A percentile compares a stretch with the other conserved stretches of the same genome.
Conservation (phyloP, 345 rosid genomes). For the Hypericum perforatum region DNA sequence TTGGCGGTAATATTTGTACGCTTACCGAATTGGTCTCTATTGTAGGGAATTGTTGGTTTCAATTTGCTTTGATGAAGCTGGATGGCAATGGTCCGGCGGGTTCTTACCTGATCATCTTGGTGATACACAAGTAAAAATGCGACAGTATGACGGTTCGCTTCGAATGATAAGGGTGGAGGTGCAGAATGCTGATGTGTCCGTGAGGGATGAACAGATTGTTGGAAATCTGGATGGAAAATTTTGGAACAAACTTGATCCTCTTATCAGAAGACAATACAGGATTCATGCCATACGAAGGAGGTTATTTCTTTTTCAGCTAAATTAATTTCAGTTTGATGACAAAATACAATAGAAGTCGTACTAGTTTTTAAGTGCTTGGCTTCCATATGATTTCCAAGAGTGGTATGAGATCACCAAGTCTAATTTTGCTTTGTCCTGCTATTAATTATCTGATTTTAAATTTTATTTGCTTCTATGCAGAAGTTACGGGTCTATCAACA, state of each 20-base stretch:
- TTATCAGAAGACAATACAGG: constrained; percentile 86
- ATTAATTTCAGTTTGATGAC: too few species aligned
- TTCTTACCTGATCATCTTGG: constrained; percentile 91
- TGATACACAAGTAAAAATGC: constrained; percentile 83
- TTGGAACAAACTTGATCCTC: constrained; percentile 81
- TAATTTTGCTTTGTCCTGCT: neutral
- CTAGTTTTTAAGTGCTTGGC: too few species aligned
- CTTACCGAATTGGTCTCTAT: neutral
- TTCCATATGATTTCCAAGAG: too few species aligned
- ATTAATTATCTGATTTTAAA: neutral
- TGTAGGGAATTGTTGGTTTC: constrained; percentile 82
- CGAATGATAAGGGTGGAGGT: constrained; percentile 85
- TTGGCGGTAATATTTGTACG: neutral
- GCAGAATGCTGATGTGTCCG: constrained; percentile 76
- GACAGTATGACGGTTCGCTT: constrained; percentile 62
- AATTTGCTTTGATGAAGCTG: constrained; percentile 73
- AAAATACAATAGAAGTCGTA: too few species aligned
- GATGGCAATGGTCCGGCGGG: constrained; percentile 98
- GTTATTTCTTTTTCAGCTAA: constrained; percentile 27
- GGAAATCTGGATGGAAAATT: constrained; percentile 65
- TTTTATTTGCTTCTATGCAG: constrained; percentile 23
- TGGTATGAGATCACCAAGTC: too few species aligned
- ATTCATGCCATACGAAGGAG: constrained; percentile 95
- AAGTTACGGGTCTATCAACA: constrained; percentile 81
- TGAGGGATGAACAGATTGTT: constrained; percentile 57